Evolutionary conservation across 1,284 basidiomycete species (phyloP).

Genomic region (Wallemia ichthyophaga): DNA sequence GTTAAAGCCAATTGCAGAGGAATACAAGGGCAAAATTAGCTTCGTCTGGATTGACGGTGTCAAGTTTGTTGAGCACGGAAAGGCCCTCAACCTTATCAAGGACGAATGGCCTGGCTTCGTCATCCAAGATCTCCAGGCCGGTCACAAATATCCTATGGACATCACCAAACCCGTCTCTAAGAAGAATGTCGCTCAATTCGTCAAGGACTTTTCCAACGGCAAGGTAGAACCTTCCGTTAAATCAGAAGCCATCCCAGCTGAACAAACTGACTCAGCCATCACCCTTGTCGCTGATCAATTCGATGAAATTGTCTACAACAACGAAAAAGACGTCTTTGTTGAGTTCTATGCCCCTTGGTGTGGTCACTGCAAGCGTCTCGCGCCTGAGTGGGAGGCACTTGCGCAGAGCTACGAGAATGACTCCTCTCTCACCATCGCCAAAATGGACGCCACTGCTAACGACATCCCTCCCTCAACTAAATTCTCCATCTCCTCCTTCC

Average conservation of each 20-base stretch:
- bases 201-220: slow-evolving; percentile 36
- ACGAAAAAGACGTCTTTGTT: slow-evolving; percentile 68
- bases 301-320: slow-evolving; percentile 49
- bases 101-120: slow-evolving; percentile 76
- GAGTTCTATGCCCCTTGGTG: slow-evolving; percentile 96
- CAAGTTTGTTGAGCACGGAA: slow-evolving; percentile 86
- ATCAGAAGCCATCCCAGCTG: slow-evolving; percentile 56
- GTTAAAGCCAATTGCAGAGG: slow-evolving; percentile 43
- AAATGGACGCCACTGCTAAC: slow-evolving; percentile 90
- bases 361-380: slow-evolving; percentile 81
- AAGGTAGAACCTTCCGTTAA: slow-evolving; percentile 59
- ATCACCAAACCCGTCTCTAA: slow-evolving; percentile 28
- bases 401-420: slow-evolving; percentile 2
- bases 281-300: slow-evolving; percentile 70
- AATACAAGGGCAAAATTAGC: slow-evolving; percentile 65
- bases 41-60: slow-evolving; percentile 95
- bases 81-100: slow-evolving; percentile 61
- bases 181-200: slow-evolving; percentile 28
- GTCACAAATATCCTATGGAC: slow-evolving; percentile 70
- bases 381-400: slow-evolving; percentile 74
- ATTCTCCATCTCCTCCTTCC: slow-evolving; percentile 70
- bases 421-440: slow-evolving; percentile 31
- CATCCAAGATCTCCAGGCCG: slow-evolving; percentile 51
- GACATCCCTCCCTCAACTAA: slow-evolving; percentile 63
- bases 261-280: slow-evolving; percentile 55